These are phyloP conservation scores for Podaxis sp. DNA, from an alignment of 768 basidiomycete species.

Conservation along the genomic window DNA sequence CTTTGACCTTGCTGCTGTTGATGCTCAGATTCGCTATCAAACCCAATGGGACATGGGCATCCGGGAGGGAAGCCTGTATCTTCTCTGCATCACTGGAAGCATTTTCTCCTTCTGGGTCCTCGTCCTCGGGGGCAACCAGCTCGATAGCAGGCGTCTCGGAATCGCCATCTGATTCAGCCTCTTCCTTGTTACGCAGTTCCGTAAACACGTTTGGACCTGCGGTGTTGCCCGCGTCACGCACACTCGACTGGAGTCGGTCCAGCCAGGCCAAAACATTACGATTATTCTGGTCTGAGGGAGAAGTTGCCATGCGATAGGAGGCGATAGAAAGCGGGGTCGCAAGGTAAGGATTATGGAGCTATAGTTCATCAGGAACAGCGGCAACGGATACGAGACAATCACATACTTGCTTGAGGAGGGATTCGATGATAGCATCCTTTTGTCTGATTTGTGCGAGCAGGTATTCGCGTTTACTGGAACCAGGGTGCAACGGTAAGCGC, in stretches of 20 bases:
- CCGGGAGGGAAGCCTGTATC: slow-evolving; percentile 54
- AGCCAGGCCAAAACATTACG: slow-evolving; percentile 73
- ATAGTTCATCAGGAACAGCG: slow-evolving; percentile 14
- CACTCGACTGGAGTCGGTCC: slow-evolving; percentile 63
- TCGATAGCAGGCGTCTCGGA: slow-evolving; percentile 26
- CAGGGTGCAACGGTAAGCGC: slow-evolving; percentile 38
- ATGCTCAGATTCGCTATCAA: slow-evolving; percentile 73
- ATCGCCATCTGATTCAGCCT: slow-evolving; percentile 45
- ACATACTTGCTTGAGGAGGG: slow-evolving; percentile 76
- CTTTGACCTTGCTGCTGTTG: slow-evolving; percentile 47
- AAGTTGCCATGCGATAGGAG: slow-evolving; percentile 76
- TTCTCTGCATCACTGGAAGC: slow-evolving; percentile 44
- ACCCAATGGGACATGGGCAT: slow-evolving; percentile 72
- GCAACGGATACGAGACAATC: background rate
- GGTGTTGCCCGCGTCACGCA: slow-evolving; percentile 47
- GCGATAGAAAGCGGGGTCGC: slow-evolving; percentile 80
- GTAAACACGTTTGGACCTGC: slow-evolving; percentile 45
- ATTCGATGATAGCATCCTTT: slow-evolving; percentile 86
- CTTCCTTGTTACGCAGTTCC: slow-evolving; percentile 36
- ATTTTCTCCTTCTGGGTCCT: slow-evolving; percentile 29
- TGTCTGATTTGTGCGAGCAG: slow-evolving; percentile 83
- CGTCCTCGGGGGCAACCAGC: slow-evolving; percentile 26
- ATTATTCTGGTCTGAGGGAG: slow-evolving; percentile 71
- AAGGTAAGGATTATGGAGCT: slow-evolving; percentile 80
- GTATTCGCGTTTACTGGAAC: slow-evolving; percentile 79